phyloP scores from a whole-genome alignment of 108 stramenopile genomes.

The Nannochloropsis oceanica region DNA sequence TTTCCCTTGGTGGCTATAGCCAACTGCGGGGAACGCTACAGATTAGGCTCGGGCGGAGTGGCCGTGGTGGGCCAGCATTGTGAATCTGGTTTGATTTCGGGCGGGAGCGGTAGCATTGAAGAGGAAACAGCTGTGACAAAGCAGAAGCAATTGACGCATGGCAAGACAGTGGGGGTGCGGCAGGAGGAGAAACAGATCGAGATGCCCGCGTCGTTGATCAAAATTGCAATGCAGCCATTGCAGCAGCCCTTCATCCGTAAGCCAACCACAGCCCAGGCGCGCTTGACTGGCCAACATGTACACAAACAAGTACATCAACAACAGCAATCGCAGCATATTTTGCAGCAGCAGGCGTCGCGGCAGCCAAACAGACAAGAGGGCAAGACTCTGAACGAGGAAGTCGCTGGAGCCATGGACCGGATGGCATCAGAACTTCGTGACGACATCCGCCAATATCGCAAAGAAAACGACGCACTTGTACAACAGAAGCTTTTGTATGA shows the following conservation, averaged over 20 bases:
- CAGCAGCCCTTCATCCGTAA: too few relatives aligned
- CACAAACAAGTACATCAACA: neutral
- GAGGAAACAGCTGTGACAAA: too few relatives aligned
- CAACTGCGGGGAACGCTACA: conserved; percentile 34
- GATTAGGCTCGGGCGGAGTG: neutral
- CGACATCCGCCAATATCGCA: neutral
- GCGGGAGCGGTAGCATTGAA: too few relatives aligned
- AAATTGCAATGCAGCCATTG: too few relatives aligned
- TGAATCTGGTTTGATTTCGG: too few relatives aligned
- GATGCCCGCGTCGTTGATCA: too few relatives aligned
- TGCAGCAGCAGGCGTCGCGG: neutral
- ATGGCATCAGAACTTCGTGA: neutral
- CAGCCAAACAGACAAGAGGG: neutral
- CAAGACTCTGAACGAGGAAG: neutral
- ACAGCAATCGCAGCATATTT: neutral
- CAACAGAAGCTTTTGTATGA: neutral
- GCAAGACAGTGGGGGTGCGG: too few relatives aligned
- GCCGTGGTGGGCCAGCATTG: too few relatives aligned
- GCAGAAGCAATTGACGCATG: too few relatives aligned
- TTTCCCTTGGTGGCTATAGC: conserved; percentile 42
- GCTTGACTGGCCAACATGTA: too few relatives aligned
- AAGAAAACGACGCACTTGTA: neutral
- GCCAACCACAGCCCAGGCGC: too few relatives aligned
- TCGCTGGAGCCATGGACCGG: neutral
- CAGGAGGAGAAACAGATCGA: too few relatives aligned